Evolutionary conservation across 75 land plant species (phyloP), one percentile per base, ranked within the genome.

Genomic region (Pinus taeda): DNA sequence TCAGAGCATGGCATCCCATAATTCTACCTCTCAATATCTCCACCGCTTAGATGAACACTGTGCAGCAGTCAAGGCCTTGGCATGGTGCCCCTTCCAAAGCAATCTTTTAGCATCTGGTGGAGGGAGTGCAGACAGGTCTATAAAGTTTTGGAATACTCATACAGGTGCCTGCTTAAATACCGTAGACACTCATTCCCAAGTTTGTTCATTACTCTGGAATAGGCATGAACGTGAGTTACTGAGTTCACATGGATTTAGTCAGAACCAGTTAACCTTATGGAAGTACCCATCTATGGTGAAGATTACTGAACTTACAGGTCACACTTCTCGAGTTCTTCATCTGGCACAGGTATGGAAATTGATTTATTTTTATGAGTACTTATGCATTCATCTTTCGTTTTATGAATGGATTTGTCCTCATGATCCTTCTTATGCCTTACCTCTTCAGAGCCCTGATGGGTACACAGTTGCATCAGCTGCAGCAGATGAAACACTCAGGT

Each of bases 61-160:
- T 29, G 93, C 88, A 20, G 94, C 94, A 37, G 94, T 92, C 42
- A 92, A 90, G 63, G 94, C 93, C 1, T 79, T 92, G 45, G 91
- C 95, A 13, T 93, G 95, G 95, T 93, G 95, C 74, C 95, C 95
- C 11, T 93, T 89, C 79, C 93, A 93, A 74, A 78, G 87, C 21
- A 87, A 89, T 64, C 63, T 89, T 55, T 71, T 89, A 12, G 89
- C 89, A 30, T 82, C 90, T 53, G 91, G 91, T 33, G 91, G 91
- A n/a, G 91, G 90, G n/a, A 80, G 76, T 17, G 82, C 82, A 30
- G 91, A 89, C 60, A 33, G 78, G 13, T 84, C 84, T 75, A 89
- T 89, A 36, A 89, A 89, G 76, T 87, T 89, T 45, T 89, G 90
- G 90, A 88, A 86, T 62, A 88, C 90, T 59, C 89, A 90, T 6